Evolutionary conservation across 345 rosid species (phyloP), one percentile per base, ranked within the genome.

Genomic region (Eucalyptus tenuipes): DNA sequence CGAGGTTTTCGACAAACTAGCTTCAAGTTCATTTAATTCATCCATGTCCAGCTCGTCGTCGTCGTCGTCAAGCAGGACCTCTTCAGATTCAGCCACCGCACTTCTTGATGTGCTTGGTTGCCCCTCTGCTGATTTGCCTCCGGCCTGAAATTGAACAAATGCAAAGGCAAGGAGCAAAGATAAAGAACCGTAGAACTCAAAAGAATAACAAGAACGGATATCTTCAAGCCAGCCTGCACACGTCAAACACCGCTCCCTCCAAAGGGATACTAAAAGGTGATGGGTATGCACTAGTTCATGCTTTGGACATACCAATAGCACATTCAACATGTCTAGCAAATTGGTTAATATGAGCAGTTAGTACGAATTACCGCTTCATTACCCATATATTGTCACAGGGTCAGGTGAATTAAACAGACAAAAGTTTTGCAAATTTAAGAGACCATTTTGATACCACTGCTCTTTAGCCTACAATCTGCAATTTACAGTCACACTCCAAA

Each of bases 1-100:
- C 3, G 97, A 93, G 6, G 97, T 92, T 90, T 92, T 96, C 31
- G 98, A 93, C 91, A 96, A 91, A 93, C 97, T 96, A 82, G 94
- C 97, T 93, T 96, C 98, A 29, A 96, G 93, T 90, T 96, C 98
- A 88, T 96, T 93, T 81, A 96, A 91, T 92, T 96, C 97, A 89
- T 96, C 98, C 92, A 95, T 90, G 94, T 96, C 96, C 87, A 94
- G 90, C 84, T 96, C 97, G 12, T 96, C 97, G 11, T 90, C 91
- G 3, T 90, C 90, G 1, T 90, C 93, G 1, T 91, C 92, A 9
- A 88, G 91, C 31, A 80, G 88, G 66, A 89, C 48, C 29, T 92
- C 93, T 66, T 89, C 90, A 75, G 93, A 86, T 90, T 82, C 88
- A n/a, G 88, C 89, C 57, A 75, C 88, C 7, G 87, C 87, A 71